A percentile compares a stretch with the other conserved stretches of the same genome.
phyloP scores from a whole-genome alignment of 192 early-diverging fungal genomes.

The Coemansia sp. region DNA sequence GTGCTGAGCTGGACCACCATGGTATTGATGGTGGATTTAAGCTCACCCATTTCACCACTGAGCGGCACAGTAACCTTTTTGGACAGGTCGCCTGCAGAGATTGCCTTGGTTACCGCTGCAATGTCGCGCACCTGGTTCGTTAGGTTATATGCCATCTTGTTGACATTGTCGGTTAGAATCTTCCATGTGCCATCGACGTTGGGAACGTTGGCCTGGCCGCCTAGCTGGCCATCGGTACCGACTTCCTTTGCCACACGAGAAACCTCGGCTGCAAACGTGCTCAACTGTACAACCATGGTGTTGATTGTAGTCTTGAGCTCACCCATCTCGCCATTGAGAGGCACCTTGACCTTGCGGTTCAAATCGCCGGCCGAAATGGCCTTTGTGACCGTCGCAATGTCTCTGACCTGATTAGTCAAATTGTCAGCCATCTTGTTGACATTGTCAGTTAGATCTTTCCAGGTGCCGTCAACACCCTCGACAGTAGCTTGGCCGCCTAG shows the following conservation, averaged over 20 bases:
- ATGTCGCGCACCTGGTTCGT: slow-evolving; percentile 62
- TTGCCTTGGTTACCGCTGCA: slow-evolving; percentile 49
- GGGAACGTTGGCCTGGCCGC: slow-evolving; percentile 55
- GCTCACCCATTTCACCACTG: slow-evolving; percentile 65
- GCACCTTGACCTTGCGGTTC: slow-evolving; percentile 51
- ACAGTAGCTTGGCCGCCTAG: slow-evolving; percentile 61
- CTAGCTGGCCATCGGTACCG: slow-evolving; percentile 60
- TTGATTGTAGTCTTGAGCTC: slow-evolving; percentile 59
- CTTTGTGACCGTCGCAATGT: slow-evolving; percentile 55
- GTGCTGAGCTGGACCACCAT: slow-evolving; percentile 65
- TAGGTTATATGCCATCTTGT: slow-evolving; percentile 60
- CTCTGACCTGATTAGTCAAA: slow-evolving; percentile 58
- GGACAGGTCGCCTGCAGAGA: slow-evolving; percentile 50
- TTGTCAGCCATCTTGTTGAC: slow-evolving; percentile 63
- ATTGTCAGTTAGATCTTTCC: slow-evolving; percentile 60
- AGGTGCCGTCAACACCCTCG: slow-evolving; percentile 51
- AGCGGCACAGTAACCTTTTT: slow-evolving; percentile 60
- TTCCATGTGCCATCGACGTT: slow-evolving; percentile 60
- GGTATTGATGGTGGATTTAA: slow-evolving; percentile 69
- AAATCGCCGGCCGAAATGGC: slow-evolving; percentile 60
- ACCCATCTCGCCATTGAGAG: slow-evolving; percentile 53
- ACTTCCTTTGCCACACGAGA: slow-evolving; percentile 57
- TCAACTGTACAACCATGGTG: slow-evolving; percentile 56
- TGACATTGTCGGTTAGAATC: slow-evolving; percentile 59
- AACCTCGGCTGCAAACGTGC: slow-evolving; percentile 55